Evolutionary conservation across 2,329 filamentous ascomycete genomes (phyloP).

Genomic region (Nigrograna mackinnonii): DNA sequence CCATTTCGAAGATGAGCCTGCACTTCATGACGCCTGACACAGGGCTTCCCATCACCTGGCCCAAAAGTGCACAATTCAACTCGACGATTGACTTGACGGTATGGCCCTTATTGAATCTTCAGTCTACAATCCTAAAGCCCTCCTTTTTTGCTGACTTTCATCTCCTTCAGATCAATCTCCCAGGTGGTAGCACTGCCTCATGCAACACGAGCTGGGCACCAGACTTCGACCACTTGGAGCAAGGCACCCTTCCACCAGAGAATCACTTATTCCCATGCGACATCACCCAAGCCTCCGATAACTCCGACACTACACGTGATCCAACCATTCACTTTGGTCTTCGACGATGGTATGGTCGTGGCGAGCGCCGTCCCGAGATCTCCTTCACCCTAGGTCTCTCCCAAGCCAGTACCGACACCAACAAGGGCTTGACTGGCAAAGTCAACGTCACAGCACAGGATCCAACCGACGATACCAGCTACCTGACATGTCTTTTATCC

Average conservation of each 20-base stretch:
- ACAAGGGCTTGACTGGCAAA: not conserved
- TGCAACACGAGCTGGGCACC: not conserved
- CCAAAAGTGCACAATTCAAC: not conserved
- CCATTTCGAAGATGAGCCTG: not conserved
- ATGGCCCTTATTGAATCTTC: too few species aligned
- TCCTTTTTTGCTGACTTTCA: too few species aligned
- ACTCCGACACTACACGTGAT: too few species aligned
- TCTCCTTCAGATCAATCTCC: too few species aligned
- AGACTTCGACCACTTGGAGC: not conserved
- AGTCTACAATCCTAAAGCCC: too few species aligned
- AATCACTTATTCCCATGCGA: not conserved
- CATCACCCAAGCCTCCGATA: not conserved
- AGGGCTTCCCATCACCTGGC: not conserved
- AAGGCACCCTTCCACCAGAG: not conserved
- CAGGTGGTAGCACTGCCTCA: too few species aligned
- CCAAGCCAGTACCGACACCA: too few species aligned
- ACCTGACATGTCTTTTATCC: conserved; percentile 7
- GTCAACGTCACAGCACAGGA: conserved; percentile 4
- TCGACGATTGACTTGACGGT: not conserved
- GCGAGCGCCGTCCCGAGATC: not conserved
- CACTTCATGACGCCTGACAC: not conserved
- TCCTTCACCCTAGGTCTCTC: too few species aligned
- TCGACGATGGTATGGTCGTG: not conserved
- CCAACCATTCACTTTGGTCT: too few species aligned
- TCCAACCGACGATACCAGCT: conserved; percentile 1